Conservation (phyloP, 2,329 filamentous ascomycete species). For the Trichoderma lentiforme region DNA sequence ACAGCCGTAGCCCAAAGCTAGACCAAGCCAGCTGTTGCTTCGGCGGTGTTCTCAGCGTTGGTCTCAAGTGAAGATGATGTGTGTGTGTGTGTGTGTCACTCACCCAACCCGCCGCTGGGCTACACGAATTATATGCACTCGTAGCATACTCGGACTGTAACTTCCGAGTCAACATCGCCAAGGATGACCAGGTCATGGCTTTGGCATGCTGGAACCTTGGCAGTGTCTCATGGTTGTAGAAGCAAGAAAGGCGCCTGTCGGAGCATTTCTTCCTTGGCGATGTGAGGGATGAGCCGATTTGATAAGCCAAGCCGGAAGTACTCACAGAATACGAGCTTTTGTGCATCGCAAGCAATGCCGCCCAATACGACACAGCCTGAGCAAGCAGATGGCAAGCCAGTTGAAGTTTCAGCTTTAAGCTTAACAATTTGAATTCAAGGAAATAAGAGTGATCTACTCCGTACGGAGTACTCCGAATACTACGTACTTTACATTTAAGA, state of each 20-base stretch:
- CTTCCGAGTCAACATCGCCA: neutral
- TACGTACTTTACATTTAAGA: neutral
- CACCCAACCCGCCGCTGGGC: too few species aligned
- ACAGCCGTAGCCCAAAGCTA: too few species aligned
- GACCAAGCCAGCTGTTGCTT: too few species aligned
- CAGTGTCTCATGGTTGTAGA: neutral
- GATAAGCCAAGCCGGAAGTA: neutral
- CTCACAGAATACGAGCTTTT: neutral
- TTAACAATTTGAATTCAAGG: neutral
- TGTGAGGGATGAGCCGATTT: neutral
- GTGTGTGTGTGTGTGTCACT: too few species aligned
- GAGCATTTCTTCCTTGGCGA: neutral
- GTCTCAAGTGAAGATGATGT: too few species aligned
- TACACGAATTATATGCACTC: neutral
- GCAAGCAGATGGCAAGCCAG: neutral
- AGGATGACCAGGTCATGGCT: neutral
- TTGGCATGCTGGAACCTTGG: neutral
- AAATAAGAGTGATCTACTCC: neutral
- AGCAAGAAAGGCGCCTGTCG: neutral
- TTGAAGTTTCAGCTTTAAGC: neutral
- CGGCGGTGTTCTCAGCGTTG: too few species aligned
- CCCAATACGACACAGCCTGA: neutral
- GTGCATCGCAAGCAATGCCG: neutral
- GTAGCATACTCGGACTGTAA: neutral
- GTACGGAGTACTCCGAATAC: too few species aligned